phyloP scores from a whole-genome alignment of 331 rosid genomes.

The Malus hybrid region DNA sequence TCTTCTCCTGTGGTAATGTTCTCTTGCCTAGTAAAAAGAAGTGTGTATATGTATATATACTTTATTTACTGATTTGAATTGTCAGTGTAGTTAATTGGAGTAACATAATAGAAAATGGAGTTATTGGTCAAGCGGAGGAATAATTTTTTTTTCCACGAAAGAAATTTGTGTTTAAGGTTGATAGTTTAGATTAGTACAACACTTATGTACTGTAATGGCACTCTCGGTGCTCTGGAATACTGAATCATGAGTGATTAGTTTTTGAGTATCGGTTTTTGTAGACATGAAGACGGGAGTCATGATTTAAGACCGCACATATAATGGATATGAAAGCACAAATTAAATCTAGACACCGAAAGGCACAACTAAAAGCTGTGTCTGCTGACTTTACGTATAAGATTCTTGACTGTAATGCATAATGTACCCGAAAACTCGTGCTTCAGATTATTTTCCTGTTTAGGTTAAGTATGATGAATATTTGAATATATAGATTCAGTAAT shows the following conservation, averaged over 20 bases:
- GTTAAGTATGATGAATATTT: not conserved
- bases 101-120: not conserved
- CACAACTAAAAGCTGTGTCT: not conserved
- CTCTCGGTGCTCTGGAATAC: too few relatives aligned
- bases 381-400: not conserved
- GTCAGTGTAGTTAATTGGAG: not conserved
- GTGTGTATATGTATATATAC: not conserved
- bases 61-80: not conserved
- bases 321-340: not conserved
- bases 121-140: not conserved
- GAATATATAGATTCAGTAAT: not conserved
- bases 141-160: not conserved
- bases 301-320: not conserved
- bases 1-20: slow-evolving; percentile 76
- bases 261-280: too few relatives aligned
- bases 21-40: slow-evolving; percentile 9
- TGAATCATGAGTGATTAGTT: too few relatives aligned
- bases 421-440: not conserved
- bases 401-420: not conserved
- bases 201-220: not conserved
- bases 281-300: not conserved
- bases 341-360: not conserved
- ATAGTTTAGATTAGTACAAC: not conserved
- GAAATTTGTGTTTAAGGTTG: not conserved
- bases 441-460: not conserved